Evolutionary conservation across 73 alveolate species (phyloP).

Genomic region (Tetrahymena malaccensis): DNA sequence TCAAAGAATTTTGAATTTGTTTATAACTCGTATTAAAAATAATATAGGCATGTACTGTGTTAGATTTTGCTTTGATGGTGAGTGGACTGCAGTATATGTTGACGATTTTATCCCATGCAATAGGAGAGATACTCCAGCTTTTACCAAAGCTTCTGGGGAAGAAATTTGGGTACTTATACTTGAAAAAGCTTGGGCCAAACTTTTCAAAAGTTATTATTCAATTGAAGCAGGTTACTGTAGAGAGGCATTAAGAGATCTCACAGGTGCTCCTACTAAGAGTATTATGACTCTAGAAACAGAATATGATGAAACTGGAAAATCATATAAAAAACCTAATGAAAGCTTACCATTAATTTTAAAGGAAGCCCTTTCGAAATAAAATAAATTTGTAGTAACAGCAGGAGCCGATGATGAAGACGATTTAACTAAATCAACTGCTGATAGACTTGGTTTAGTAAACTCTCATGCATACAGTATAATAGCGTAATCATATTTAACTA

Average conservation of each 20-base stretch:
- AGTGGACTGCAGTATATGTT: constrained; percentile 57
- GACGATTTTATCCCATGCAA: constrained; percentile 89
- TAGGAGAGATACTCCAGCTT: constrained; percentile 58
- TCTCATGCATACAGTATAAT: constrained; percentile 90
- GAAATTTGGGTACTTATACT: constrained; percentile 95
- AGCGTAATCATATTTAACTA: neutral
- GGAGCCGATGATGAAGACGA: constrained; percentile 46
- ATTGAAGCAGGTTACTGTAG: constrained; percentile 79
- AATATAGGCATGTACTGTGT: constrained; percentile 81
- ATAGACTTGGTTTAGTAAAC: constrained; percentile 73
- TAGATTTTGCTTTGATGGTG: constrained; percentile 69
- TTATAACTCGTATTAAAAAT: constrained; percentile 54
- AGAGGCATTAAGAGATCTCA: constrained; percentile 72
- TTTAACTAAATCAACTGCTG: constrained; percentile 12
- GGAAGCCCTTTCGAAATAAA: constrained; percentile 45
- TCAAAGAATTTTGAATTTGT: constrained; percentile 42
- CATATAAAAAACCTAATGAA: neutral
- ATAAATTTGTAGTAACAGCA: constrained; percentile 72
- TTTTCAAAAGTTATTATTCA: constrained; percentile 85
- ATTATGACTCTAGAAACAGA: constrained; percentile 58
- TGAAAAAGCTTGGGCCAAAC: constrained; percentile 98
- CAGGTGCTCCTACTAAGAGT: constrained; percentile 84
- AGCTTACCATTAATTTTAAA: neutral
- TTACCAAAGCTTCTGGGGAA: constrained; percentile 67
- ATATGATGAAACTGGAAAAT: constrained; percentile 57